Conservation (phyloP, 164 flowering plant genomes). For the Magnolia sinica region DNA sequence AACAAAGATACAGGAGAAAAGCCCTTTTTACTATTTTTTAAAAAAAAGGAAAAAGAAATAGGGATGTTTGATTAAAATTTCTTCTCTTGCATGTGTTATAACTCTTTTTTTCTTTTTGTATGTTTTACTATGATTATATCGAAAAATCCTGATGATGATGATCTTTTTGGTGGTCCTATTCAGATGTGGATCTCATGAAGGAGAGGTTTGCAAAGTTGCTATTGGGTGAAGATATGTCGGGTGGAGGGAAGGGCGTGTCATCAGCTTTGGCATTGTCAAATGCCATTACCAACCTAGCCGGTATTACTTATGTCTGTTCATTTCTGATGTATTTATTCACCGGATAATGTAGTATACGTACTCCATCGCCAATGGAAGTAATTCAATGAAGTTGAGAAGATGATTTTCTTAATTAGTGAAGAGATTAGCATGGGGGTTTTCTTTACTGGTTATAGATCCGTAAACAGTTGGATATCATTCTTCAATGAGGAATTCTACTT, state of each 20-base stretch:
- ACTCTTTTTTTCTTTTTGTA: background rate
- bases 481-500: background rate
- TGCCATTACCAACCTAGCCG: constrained; percentile 92
- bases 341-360: background rate
- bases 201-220: constrained; percentile 84
- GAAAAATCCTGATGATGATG: background rate
- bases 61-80: background rate
- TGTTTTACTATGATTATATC: background rate
- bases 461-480: background rate
- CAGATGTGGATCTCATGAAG: constrained; percentile 77
- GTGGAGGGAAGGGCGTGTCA: constrained; percentile 90
- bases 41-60: no score
- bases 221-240: constrained; percentile 97
- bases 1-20: no score
- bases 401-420: background rate
- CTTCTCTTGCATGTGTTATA: background rate
- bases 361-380: background rate
- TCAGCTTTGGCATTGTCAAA: constrained; percentile 94
- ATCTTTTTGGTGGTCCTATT: constrained; percentile 2
- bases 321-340: background rate
- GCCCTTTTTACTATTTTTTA: no score
- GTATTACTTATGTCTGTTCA: constrained; percentile 25
- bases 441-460: background rate
- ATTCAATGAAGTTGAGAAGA: background rate
- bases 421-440: background rate